Evolutionary conservation across 2,329 filamentous ascomycete species (phyloP), one percentile per base, ranked within the genome.

Genomic region (Colletotrichum abscissum): DNA sequence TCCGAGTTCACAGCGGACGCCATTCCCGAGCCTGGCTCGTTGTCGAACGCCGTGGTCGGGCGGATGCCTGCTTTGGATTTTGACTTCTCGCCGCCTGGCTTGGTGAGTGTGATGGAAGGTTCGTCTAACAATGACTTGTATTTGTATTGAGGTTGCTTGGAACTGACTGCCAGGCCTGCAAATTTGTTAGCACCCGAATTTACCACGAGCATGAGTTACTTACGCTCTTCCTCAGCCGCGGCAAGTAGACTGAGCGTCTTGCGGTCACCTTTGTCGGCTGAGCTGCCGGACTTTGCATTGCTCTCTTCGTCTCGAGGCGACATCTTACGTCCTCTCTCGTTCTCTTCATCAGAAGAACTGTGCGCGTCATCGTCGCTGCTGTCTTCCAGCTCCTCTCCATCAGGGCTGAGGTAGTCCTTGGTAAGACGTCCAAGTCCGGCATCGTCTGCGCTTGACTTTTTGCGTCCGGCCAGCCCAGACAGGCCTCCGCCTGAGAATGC

Each of bases 1-100:
- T 98, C 97, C 2, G 95, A 97, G 75, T 95, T 93, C 70, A 95
- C 88, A 0, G 84, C 92, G 82, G 88, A 85, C 84, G 79, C 86
- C 2, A 84, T 84, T 4, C 86, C 86, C 5, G 90, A 90, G n/a
- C 84, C 78, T 3, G 88, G 88, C 16, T 89, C 87, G 72, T 92
- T 86, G 78, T 98, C 95, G 80, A 95, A 98, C 80, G 92, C 97
- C 12, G 94, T 97, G 66, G 91, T 90, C 1, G 95, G 95, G 80
- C 97, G 95, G 12, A 97, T 90, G 2, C 88, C 88, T 1, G 87
- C 80, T 79, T 90, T 92, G 74, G 82, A 80, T 77, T 88, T 91
- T 75, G 86, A 84, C 76, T 88, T 91, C 69, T 93, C 90, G 19
- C 91, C 91, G 3, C 88, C 85, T 1, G 92, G 89, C 35, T 86